Evolutionary conservation across 495 filamentous ascomycete genomes (phyloP).

Genomic region (Penicillium roqueforti): DNA sequence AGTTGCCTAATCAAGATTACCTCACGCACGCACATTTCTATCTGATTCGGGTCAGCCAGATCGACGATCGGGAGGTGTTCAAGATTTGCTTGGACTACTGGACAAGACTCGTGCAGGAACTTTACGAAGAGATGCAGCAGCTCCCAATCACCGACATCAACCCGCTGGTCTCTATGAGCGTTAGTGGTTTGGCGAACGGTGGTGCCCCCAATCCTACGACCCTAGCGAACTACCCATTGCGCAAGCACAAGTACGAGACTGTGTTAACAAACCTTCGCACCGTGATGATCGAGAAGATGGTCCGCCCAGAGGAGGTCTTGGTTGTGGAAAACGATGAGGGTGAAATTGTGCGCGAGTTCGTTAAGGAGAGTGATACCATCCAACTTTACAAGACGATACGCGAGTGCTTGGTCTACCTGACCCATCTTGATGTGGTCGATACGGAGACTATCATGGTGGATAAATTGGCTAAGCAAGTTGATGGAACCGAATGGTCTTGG

Average conservation of each 20-base stretch:
- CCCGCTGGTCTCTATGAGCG: constrained; percentile 73
- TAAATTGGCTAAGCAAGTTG: constrained; percentile 90
- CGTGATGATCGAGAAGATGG: constrained; percentile 99
- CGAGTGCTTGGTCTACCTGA: constrained; percentile 96
- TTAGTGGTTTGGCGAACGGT: constrained; percentile 65
- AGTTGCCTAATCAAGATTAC: constrained; percentile 88
- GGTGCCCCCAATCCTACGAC: constrained; percentile 81
- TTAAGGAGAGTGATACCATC: constrained; percentile 98
- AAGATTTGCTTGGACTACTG: constrained; percentile 99
- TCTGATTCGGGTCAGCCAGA: constrained; percentile 94
- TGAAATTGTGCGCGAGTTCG: constrained; percentile 97
- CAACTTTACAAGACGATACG: constrained; percentile 98
- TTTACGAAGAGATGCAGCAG: constrained; percentile 98
- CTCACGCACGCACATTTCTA: constrained; percentile 96
- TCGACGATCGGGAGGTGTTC: constrained; percentile 98
- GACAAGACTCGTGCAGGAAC: constrained; percentile 96
- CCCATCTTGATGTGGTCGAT: constrained; percentile 94
- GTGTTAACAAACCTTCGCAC: constrained; percentile 88
- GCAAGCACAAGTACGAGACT: constrained; percentile 96
- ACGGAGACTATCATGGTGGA: constrained; percentile 99
- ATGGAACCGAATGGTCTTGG: constrained; percentile 97
- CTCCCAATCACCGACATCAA: constrained; percentile 89
- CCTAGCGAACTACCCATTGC: constrained; percentile 79
- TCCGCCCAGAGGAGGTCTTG: constrained; percentile 94
- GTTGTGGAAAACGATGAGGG: constrained; percentile 99